These are phyloP conservation scores for Pseudohalonectria lignicola DNA, from an alignment of 2,329 filamentous ascomycete species.

Conservation along the genomic window DNA sequence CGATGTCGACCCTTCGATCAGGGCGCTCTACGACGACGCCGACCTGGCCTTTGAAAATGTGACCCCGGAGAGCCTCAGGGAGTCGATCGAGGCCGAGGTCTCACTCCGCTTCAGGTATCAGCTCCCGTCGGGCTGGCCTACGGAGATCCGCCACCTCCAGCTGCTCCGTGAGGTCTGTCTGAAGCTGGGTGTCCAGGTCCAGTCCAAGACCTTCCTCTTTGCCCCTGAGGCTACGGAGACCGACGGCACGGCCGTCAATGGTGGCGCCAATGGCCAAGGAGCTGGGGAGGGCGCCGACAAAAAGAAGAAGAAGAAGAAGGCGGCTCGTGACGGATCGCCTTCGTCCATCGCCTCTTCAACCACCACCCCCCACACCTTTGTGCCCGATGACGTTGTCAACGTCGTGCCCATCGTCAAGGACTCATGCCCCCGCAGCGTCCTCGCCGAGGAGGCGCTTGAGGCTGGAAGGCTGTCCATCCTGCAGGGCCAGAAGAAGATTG, in stretches of 20 bases:
- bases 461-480: constrained; percentile 93
- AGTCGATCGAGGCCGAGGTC: constrained; percentile 62
- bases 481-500: constrained; percentile 89
- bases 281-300: constrained; percentile 44
- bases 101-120: constrained; percentile 65
- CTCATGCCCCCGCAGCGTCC: constrained; percentile 75
- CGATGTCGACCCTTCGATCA: constrained; percentile 65
- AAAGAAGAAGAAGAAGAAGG: constrained; percentile 57
- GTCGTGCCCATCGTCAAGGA: constrained; percentile 94
- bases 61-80: constrained; percentile 60
- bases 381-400: constrained; percentile 77
- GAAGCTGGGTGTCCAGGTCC: constrained; percentile 83
- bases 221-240: constrained; percentile 22
- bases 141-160: constrained; percentile 62
- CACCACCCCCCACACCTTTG: constrained; percentile 50
- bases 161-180: constrained; percentile 80
- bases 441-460: constrained; percentile 93
- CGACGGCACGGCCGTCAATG: constrained; percentile 12
- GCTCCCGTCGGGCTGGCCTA: constrained; percentile 57
- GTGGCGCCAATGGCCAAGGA: constrained; percentile 20
- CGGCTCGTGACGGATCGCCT: constrained; percentile 41
- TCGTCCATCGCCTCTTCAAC: constrained; percentile 30
- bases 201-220: constrained; percentile 68
- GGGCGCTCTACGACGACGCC: constrained; percentile 66
- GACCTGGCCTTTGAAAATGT: constrained; percentile 73